Percentiles rank a stretch among this genome's conserved stretches.
Evolutionary conservation across 345 rosid species (phyloP).

Genomic region (Bretschneidera sinensis): DNA sequence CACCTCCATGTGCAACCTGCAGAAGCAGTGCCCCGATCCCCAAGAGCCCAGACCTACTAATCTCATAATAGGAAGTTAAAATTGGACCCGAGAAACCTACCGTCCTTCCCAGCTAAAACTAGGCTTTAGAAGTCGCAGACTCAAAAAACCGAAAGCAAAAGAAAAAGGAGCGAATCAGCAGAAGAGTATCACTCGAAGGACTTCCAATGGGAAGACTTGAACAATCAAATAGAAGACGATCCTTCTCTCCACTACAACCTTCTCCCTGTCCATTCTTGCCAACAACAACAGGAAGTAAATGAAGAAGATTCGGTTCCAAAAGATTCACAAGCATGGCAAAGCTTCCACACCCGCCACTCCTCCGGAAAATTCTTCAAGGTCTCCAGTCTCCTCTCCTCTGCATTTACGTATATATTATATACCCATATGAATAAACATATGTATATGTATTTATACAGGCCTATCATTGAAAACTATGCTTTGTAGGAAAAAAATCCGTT

Average conservation of each 20-base stretch:
- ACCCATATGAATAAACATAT: no score
- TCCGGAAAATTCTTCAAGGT: slow-evolving; percentile 95
- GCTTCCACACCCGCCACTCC: slow-evolving; percentile 69
- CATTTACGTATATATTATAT: background rate
- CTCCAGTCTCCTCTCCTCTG: no score
- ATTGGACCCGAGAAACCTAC: no score
- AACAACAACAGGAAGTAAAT: background rate
- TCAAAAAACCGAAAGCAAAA: background rate
- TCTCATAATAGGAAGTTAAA: no score
- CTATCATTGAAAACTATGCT: background rate
- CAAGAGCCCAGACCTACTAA: no score
- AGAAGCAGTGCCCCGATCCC: no score
- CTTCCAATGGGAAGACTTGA: slow-evolving; percentile 71
- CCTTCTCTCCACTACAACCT: slow-evolving; percentile 56
- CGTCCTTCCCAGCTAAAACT: no score
- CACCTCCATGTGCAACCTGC: no score
- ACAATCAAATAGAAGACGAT: slow-evolving; percentile 47
- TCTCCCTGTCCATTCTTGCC: slow-evolving; percentile 30
- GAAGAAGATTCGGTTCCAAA: slow-evolving; percentile 3
- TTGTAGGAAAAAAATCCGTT: background rate
- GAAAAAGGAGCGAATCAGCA: slow-evolving; percentile 18
- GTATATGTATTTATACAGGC: background rate
- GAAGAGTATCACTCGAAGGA: slow-evolving; percentile 77
- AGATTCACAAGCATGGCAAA: slow-evolving; percentile 59
- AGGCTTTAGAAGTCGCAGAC: no score